Base-by-base conservation (phyloP, 2,329 filamentous ascomycete genomes). In the Fusarium haematococcum region DNA sequence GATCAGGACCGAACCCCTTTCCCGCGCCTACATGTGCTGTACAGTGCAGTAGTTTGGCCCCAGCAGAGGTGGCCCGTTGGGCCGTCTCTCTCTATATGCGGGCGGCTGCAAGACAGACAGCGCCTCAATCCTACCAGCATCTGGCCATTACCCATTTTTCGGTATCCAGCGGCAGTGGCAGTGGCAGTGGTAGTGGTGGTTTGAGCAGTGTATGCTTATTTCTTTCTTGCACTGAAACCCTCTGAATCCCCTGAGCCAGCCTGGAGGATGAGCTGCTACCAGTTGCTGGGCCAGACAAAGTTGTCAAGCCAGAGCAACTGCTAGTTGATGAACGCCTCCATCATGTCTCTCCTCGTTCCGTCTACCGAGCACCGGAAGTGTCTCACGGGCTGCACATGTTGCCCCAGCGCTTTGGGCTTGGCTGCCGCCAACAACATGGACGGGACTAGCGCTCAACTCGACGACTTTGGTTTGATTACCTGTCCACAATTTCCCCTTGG, bases 401-500 rank as follows among this genome's bases (percentile, higher is more conserved):
- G 65, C 65, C 48, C 58, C 35, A 57, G 58, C 56, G 33, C 56
- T 52, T 7, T 54, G 35, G 41, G 27, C 41, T 60, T 54, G 57
- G 41, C 39, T 50, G 71, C 71, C 59, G 64, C 30, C 65, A 54
- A 30, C 33, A 54, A 23, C 58, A 37, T 45, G 41, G 41, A 45
- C n/a, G 23, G 14, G 35, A 27, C 33, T 65, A 70, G 68, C 65
- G 67, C 43, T 75, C 48, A 56, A 45, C n/a, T 62, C 57, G 16
- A 54, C 14, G 54, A 69, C 68, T 57, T 63, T 73, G 65, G 70
- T 79, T 78, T 77, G 74, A 79, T 79, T 79, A 64, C 64, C 56
- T 71, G 65, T 70, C 77, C 77, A 79, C 77, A 75, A 71, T 79
- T 78, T 69, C 69, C 77, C 77, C 73, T 78, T 65, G 52, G 74